Evolutionary conservation across 148 eudicot species (phyloP), one percentile per base, ranked within the genome.

Genomic region (Nepenthes gracilis): DNA sequence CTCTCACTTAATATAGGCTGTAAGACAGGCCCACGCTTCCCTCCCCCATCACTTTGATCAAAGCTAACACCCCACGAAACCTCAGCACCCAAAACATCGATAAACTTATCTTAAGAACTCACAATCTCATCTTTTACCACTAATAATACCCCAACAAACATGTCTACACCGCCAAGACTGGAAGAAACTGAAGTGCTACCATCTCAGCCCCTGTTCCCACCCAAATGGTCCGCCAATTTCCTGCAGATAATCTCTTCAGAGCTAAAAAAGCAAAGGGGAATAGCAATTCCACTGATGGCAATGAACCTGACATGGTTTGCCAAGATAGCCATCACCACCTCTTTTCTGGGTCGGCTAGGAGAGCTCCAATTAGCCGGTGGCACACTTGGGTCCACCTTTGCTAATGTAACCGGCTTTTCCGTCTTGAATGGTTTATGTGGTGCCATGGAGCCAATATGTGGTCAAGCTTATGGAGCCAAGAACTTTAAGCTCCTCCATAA

Each of bases 391-490:
- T 74, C 84, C 78, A 86, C 82, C 67, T 86, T 90, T 6, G 94
- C 86, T 1, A 90, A 90, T 62, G 95, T 90, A 57, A 86, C 91
- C 13, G 97, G 97, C 43, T 90, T 77, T 64, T 80, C 97, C 0
- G 81, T 90, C 57, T 57, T 90, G 57, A 81, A 68, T 6, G 97
- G 97, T 5, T 75, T 90, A 34, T 81, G 76, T 61, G 84, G 80
- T 33, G 97, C 91, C 53, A 90, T 90, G 97, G 95, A 90, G 47
- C 95, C 91, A n/a, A 82, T 86, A 35, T 90, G 97, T 72, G 97
- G 97, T 13, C 97, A 90, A 35, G 97, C 97, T 10, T 83, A 70
- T 65, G 97, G 95, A 4, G 97, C 94, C 36, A 77, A 71, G 49
- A 90, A 90, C 67, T 86, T 72, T 55, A 86, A 68, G 67, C 91